Evolutionary conservation across 2,329 filamentous ascomycete species (phyloP).

Genomic region (Metarhizium humberi): DNA sequence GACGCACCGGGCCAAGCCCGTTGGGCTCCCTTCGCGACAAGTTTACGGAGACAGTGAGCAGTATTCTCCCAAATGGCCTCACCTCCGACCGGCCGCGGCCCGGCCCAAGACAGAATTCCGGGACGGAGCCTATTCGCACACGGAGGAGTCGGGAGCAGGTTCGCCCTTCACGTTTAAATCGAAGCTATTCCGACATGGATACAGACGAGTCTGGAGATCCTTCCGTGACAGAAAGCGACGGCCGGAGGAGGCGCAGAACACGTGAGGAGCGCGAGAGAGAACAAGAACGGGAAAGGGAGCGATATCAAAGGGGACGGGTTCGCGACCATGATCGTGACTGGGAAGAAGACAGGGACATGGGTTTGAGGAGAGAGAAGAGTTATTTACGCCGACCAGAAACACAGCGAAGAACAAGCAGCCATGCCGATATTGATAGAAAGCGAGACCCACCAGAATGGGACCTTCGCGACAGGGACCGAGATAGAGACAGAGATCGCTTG

Average conservation of each 20-base stretch:
- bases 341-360: slow-evolving; percentile 22
- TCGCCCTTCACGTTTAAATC: slow-evolving; percentile 29
- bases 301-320: slow-evolving; percentile 22
- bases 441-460: slow-evolving; percentile 26
- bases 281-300: slow-evolving; percentile 26
- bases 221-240: slow-evolving; percentile 23
- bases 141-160: slow-evolving; percentile 32
- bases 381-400: slow-evolving; percentile 31
- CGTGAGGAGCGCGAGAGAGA: slow-evolving; percentile 19
- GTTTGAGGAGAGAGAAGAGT: slow-evolving; percentile 20
- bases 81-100: slow-evolving; percentile 26
- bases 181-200: slow-evolving; percentile 31
- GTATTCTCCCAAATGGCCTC: slow-evolving; percentile 29
- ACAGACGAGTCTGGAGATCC: slow-evolving; percentile 26
- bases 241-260: slow-evolving; percentile 13
- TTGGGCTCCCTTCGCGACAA: slow-evolving; percentile 33
- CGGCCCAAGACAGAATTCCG: slow-evolving; percentile 23
- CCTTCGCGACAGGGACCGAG: slow-evolving; percentile 10
- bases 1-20: slow-evolving; percentile 26
- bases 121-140: slow-evolving; percentile 19
- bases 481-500: slow-evolving; percentile 19
- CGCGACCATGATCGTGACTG: slow-evolving; percentile 22
- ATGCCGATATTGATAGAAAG: slow-evolving; percentile 37
- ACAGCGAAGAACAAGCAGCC: slow-evolving; percentile 38
- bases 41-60: slow-evolving; percentile 34